Percentiles rank a stretch among this genome's conserved stretches.
phyloP scores from a whole-genome alignment of 148 eudicot species.

The Pharnaceum exiguum region DNA sequence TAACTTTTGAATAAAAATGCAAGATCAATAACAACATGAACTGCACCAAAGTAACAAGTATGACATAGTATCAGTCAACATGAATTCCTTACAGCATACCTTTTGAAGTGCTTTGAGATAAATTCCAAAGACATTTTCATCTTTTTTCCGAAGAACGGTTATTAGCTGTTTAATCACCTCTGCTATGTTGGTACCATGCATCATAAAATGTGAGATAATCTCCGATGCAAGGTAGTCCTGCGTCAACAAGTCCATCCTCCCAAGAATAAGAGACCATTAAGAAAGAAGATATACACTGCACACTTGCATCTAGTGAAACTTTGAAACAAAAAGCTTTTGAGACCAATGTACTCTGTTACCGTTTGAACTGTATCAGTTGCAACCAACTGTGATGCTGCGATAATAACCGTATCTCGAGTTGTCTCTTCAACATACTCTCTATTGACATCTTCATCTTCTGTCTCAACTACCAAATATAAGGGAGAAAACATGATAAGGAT shows the following conservation, averaged over 20 bases:
- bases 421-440: conserved; percentile 91
- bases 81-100: conserved; percentile 31
- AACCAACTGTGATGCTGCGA: conserved; percentile 75
- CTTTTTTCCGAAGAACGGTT: conserved; percentile 64
- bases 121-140: conserved; percentile 39
- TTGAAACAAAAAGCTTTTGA: not conserved
- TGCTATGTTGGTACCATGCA: conserved; percentile 70
- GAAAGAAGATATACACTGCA: not conserved
- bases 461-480: conserved; percentile 43
- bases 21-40: not conserved
- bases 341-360: conserved; percentile 32
- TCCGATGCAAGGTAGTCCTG: conserved; percentile 87
- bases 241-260: conserved; percentile 16
- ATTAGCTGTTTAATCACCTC: conserved; percentile 84
- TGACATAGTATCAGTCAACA: not conserved
- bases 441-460: conserved; percentile 68
- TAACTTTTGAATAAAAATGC: not conserved
- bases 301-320: not conserved
- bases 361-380: conserved; percentile 60
- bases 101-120: conserved; percentile 78
- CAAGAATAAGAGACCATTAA: not conserved
- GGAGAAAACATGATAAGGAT: not conserved
- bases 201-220: conserved; percentile 67
- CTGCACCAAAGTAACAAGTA: not conserved
- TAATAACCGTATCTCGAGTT: conserved; percentile 68